Evolutionary conservation across 1,284 basidiomycete species (phyloP), one percentile per base, ranked within the genome.

Genomic region (Melampsora occidentalis): DNA sequence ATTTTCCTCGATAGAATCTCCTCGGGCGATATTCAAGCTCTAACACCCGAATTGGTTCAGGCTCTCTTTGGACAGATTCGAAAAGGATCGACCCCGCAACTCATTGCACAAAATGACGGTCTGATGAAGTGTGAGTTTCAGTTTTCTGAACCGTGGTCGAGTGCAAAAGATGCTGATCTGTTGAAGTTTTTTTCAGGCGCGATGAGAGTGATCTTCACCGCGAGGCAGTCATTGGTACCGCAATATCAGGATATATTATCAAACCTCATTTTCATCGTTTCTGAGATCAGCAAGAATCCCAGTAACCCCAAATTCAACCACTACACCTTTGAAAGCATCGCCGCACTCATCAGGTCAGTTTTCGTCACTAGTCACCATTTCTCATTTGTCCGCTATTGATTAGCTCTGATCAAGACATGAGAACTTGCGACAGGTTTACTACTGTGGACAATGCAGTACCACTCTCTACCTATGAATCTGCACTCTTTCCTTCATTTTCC

Each of bases 251-350:
- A 84, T n/a, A 87, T 91, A 12, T 86, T 99, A 2, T 85, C 84
- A 61, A 90, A 91, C 25, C 87, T 99, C 2, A 90, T 94, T 69
- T 84, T 84, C 57, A 96, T 98, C 80, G 86, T 98, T 7, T 89
- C 89, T 20, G 87, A 91, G 77, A 95, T 97, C 80, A 91, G 91
- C 79, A 93, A 92, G 85, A 99, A 99, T 82, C 96, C 97, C 16
- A 94, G 91, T 83, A 99, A 99, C 84, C 96, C 97, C 0, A 90
- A 91, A 79, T 99, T 99, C 84, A 95, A 95, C 83, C 97, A 99
- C 82, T 97, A 94, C 82, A 91, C 93, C 79, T 99, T 99, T 81
- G 96, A 99, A 85, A 91, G 90, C 82, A 89, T 99, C 53, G 91
- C 95, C 18, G 94, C 91, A 0, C 85, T 99, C 79, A 90, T 97